Conservation (phyloP, 2,329 filamentous ascomycete species). For the Beauveria caledonica region DNA sequence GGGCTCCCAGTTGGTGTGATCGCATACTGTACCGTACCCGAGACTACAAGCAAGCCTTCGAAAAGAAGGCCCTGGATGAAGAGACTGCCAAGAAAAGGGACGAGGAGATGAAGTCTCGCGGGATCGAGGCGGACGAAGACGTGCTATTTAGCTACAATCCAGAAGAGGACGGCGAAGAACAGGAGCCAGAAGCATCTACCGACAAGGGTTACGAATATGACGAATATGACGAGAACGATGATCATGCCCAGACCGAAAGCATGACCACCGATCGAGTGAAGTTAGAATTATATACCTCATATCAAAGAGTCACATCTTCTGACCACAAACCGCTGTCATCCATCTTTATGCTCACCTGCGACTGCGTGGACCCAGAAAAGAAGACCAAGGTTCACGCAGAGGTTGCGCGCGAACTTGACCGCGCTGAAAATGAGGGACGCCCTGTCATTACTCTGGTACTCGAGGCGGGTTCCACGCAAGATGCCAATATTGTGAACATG, state of each 20-base stretch:
- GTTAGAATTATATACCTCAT: slow-evolving; percentile 67
- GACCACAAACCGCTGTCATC: slow-evolving; percentile 91
- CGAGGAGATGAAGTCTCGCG: slow-evolving; percentile 75
- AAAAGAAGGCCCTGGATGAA: slow-evolving; percentile 54
- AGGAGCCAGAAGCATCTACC: slow-evolving; percentile 19
- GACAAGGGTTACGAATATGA: slow-evolving; percentile 46
- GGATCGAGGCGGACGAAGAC: slow-evolving; percentile 73
- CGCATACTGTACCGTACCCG: slow-evolving; percentile 80
- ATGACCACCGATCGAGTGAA: slow-evolving; percentile 47
- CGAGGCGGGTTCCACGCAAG: slow-evolving; percentile 43
- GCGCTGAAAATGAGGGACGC: slow-evolving; percentile 82
- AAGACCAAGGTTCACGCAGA: slow-evolving; percentile 80
- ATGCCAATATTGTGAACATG: slow-evolving; percentile 61
- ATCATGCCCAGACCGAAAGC: slow-evolving; percentile 45
- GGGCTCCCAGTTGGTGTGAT: slow-evolving; percentile 95
- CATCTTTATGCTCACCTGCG: slow-evolving; percentile 75
- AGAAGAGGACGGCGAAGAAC: slow-evolving; percentile 35
- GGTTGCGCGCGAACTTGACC: slow-evolving; percentile 79
- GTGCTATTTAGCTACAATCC: slow-evolving; percentile 89
- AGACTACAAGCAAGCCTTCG: slow-evolving; percentile 58
- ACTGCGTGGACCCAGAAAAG: slow-evolving; percentile 75
- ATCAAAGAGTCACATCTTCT: slow-evolving; percentile 83
- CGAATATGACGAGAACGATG: slow-evolving; percentile 44
- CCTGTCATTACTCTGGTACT: slow-evolving; percentile 77
- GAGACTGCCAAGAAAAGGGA: slow-evolving; percentile 63